Conservation (phyloP, 2,329 filamentous ascomycete genomes). For the Zelopaecilomyces penicillatus region DNA sequence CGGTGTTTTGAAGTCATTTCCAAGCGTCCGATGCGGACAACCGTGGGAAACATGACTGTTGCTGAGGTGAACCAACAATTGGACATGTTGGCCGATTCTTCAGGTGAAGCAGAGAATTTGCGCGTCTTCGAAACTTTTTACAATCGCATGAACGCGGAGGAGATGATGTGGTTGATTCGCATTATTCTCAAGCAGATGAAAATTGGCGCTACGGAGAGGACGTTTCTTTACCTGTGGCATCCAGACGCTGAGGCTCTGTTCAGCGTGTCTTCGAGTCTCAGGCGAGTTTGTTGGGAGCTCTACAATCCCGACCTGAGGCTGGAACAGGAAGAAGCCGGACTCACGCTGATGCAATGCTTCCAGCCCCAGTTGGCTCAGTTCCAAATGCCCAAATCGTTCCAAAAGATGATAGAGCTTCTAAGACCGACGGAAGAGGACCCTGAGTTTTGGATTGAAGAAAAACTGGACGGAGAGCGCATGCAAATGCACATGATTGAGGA, state of each 20-base stretch:
- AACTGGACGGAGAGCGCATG: conserved; percentile 93
- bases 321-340: conserved; percentile 63
- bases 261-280: conserved; percentile 82
- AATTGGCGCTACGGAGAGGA: conserved; percentile 75
- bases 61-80: conserved; percentile 82
- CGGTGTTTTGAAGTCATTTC: conserved; percentile 80
- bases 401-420: conserved; percentile 65
- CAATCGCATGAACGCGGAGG: conserved; percentile 82
- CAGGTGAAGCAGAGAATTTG: conserved; percentile 75
- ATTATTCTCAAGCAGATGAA: conserved; percentile 79
- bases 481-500: conserved; percentile 87
- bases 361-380: conserved; percentile 93
- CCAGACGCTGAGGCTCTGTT: conserved; percentile 70
- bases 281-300: conserved; percentile 91
- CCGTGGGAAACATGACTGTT: conserved; percentile 72
- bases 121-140: conserved; percentile 81
- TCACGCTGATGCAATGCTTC: conserved; percentile 87
- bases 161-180: conserved; percentile 88
- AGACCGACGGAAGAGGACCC: conserved; percentile 59
- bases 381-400: conserved; percentile 68
- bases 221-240: conserved; percentile 76
- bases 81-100: conserved; percentile 65
- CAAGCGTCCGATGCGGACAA: conserved; percentile 69
- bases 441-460: conserved; percentile 96
- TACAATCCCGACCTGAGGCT: conserved; percentile 64